Evolutionary conservation across 1,139 yeast genomes (phyloP), one percentile per base, ranked within the genome.

Genomic region (Blastobotrys raffinosifermentans): DNA sequence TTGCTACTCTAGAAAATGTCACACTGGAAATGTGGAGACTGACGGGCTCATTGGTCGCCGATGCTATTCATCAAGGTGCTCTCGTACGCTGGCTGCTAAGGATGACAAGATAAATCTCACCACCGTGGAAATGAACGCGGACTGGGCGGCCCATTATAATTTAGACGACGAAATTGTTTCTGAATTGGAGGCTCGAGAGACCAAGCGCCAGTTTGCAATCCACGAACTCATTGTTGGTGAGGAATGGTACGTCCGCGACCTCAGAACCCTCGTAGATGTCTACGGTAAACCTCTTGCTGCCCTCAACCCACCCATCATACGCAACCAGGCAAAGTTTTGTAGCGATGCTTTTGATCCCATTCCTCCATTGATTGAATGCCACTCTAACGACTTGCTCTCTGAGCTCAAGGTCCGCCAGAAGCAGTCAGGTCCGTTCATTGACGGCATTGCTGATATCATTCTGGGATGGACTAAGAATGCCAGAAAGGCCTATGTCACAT

Each of bases 81-180:
- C 51, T 38, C 46, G 47, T 19, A 55, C 52, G 8, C 41, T 45
- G 37, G 53, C 53, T 46, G 46, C 54, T 50, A 45, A 58, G 49
- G 37, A 50, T 47, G 33, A 51, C 19, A 33, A 38, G 22, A 20
- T 23, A 7, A 38, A 38, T 18, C 21, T 37, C 26, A 27, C 5
- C 23, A 26, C 27, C 27, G 34, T 20, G 19, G 35, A 43, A 10
- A 37, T 42, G 15, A 44, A 42, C 32, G 39, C 42, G 13, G 81
- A 81, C 49, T 84, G 94, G 94, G 79, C 83, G 0, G 70, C 77
- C 9, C 84, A 77, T 53, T 84, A 93, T 89, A 71, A 75, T 37
- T 50, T 83, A 19, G 67, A 79, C 0, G 72, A 73, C 2, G 77
- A 73, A 14, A 80, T 76, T 35, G 54, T 82, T 23, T 61, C 69